Conservation (phyloP, 441 rosid genomes). For the Erodium moschatum region DNA sequence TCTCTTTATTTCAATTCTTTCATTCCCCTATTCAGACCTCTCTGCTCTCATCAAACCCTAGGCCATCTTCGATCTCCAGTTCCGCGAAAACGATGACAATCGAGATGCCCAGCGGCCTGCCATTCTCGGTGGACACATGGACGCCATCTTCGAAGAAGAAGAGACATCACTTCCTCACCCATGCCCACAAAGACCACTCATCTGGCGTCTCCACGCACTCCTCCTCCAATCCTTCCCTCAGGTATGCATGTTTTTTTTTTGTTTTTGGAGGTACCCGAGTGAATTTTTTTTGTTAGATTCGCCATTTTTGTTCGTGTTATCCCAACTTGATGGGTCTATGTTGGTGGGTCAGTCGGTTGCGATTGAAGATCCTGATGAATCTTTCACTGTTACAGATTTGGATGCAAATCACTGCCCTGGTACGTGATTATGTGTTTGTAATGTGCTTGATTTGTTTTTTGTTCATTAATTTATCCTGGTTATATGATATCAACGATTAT, state of each 20-base stretch:
- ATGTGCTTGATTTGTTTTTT: not conserved
- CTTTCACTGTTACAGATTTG: conserved; percentile 51
- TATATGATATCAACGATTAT: not conserved
- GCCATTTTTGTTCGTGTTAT: not conserved
- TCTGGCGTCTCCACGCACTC: conserved; percentile 45
- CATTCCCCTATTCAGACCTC: not conserved
- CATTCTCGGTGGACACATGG: conserved; percentile 80
- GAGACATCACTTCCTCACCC: conserved; percentile 71
- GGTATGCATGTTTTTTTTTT: conserved; percentile 24
- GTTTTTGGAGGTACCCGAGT: not conserved
- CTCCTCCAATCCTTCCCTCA: conserved; percentile 42
- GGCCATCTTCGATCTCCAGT: not conserved
- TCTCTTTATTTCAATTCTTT: too few relatives aligned
- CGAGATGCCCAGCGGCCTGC: conserved; percentile 79
- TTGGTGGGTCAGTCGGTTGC: conserved; percentile 48
- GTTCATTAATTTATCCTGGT: not conserved
- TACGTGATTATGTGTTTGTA: conserved; percentile 17
- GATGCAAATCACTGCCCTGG: conserved; percentile 86
- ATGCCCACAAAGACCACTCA: conserved; percentile 76
- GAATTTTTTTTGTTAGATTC: not conserved
- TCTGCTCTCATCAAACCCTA: not conserved
- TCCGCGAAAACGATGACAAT: conserved; percentile 37
- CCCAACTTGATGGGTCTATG: conserved; percentile 47
- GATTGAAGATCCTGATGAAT: conserved; percentile 51
- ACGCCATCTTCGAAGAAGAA: conserved; percentile 42